A percentile compares a stretch with the other conserved stretches of the same genome.
Evolutionary conservation across 1,284 basidiomycete genomes (phyloP).

Genomic region (Rhodotorula sp.): DNA sequence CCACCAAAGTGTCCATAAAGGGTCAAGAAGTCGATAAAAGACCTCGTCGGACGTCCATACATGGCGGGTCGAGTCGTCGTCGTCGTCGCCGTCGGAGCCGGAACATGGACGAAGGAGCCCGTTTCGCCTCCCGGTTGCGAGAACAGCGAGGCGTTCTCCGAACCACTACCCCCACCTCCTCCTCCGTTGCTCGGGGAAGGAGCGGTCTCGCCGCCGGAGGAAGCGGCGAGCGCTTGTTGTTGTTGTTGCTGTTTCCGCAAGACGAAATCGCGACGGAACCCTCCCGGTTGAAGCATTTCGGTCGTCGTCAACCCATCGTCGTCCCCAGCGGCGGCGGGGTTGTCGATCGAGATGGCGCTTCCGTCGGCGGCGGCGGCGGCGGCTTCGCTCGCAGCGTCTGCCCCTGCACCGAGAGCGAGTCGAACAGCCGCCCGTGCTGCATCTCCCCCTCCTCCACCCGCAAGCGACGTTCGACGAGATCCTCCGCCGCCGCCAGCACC

Average conservation of each 20-base stretch:
- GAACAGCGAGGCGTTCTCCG: neutral
- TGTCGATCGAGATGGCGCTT: neutral
- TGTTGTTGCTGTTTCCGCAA: slow-evolving; percentile 51
- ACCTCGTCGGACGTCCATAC: slow-evolving; percentile 15
- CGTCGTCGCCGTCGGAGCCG: neutral
- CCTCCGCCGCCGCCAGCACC: neutral
- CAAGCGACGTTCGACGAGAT: slow-evolving; percentile 2
- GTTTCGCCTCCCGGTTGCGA: slow-evolving; percentile 3
- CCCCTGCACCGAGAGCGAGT: slow-evolving; percentile 3
- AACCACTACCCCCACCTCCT: slow-evolving; percentile 56
- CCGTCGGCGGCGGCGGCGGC: slow-evolving; percentile 7
- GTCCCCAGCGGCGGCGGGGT: slow-evolving; percentile 21
- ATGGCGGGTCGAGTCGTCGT: neutral
- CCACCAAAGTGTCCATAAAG: slow-evolving; percentile 91
- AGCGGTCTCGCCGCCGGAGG: neutral
- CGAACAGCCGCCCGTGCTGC: neutral
- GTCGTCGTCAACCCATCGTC: slow-evolving; percentile 13
- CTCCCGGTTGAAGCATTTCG: slow-evolving; percentile 88
- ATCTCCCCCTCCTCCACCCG: neutral
- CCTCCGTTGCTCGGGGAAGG: slow-evolving; percentile 52
- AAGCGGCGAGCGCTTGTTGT: slow-evolving; percentile 47
- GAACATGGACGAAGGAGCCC: neutral
- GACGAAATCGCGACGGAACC: slow-evolving; percentile 85
- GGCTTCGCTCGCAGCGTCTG: slow-evolving; percentile 1
- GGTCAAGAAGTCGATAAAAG: slow-evolving; percentile 85